A percentile compares a stretch with the other conserved stretches of the same genome.
These are phyloP conservation scores for Medicago arabica DNA, from an alignment of 306 rosid genomes.

Conservation along the genomic window DNA sequence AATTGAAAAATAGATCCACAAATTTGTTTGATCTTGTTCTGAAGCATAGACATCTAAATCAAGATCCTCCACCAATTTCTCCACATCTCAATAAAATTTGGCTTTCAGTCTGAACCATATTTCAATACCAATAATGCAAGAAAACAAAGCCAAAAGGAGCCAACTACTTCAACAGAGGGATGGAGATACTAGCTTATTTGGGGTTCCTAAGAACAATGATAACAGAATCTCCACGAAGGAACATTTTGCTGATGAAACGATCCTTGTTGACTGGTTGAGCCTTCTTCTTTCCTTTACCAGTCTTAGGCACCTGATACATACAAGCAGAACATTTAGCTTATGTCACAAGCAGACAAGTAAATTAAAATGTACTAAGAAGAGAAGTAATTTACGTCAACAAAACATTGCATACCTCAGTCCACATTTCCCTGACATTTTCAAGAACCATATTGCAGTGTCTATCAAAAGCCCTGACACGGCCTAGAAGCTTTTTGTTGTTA, in stretches of 20 bases:
- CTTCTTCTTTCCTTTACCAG: conserved; percentile 92
- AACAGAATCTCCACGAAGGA: conserved; percentile 87
- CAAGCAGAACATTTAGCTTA: background rate
- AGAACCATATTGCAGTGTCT: conserved; percentile 97
- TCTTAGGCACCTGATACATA: conserved; percentile 71
- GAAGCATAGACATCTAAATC: background rate
- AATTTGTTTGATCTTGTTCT: background rate
- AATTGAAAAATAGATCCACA: background rate
- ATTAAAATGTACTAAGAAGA: background rate
- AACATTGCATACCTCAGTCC: conserved; percentile 80
- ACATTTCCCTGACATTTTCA: conserved; percentile 96
- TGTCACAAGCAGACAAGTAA: background rate
- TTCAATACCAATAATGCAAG: background rate
- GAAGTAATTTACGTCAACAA: background rate
- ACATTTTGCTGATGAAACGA: conserved; percentile 92
- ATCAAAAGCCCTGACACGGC: conserved; percentile 93
- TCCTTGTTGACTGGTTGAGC: conserved; percentile 93
- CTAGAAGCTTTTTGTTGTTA: conserved; percentile 86
- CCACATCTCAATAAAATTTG: conserved; percentile 7
- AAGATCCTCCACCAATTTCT: conserved; percentile 19
- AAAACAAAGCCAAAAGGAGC: background rate
- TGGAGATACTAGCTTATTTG: conserved; percentile 51
- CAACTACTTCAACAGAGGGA: background rate
- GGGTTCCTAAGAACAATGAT: conserved; percentile 94
- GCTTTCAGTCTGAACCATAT: background rate